Base-by-base conservation (phyloP, 78 protist species). In the Creolimax fragrantissima region DNA sequence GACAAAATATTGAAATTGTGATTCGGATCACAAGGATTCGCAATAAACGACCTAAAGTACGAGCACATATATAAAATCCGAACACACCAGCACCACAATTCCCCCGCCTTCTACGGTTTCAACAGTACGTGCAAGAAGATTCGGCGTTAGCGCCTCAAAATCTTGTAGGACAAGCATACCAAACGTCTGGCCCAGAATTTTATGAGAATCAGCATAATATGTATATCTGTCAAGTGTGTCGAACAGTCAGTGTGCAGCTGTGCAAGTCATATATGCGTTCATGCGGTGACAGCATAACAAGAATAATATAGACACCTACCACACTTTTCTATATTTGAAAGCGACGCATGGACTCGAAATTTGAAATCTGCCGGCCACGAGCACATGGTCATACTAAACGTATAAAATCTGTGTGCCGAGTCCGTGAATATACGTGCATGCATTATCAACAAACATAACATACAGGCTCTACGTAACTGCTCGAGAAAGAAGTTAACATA, bases 41-140 rank as follows among this genome's bases (percentile, higher is more conserved):
- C 39, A 58, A 58, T 58, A 58, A 58, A 58, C 0, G 24, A 58
- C 74, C 24, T 58, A 58, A 58, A 58, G 0, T 24, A 24, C 74
- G 24, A 58, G 74, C 74, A 58, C 74, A 1, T 24, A 58, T 17
- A 58, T 24, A 32, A 58, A 17, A 58, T 58, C 1, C 1, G 24
- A 24, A 58, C 74, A 24, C 24, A 58, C 74, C 24, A 98, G 47
- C 39, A 98, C 95, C 5, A 98, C 92, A 32, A 98, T 3, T 37
- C 99, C 99, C 45, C 99, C 99, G 36, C 99, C 99, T 88, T 96
- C 98, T 4, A 99, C 99, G 0, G 99, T 98, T 92, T 99, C 99
- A 44, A 98, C 84, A 1, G 99, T 98, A 3, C 99, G 88, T 24
- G 99, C 99, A 6, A 99, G 96, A 43, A 97, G 32, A 92, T 98